A percentile compares a stretch with the other conserved stretches of the same genome.
These are phyloP conservation scores for Aspergillus sclerotialis DNA, from an alignment of 2,329 filamentous ascomycete genomes.

Conservation along the genomic window DNA sequence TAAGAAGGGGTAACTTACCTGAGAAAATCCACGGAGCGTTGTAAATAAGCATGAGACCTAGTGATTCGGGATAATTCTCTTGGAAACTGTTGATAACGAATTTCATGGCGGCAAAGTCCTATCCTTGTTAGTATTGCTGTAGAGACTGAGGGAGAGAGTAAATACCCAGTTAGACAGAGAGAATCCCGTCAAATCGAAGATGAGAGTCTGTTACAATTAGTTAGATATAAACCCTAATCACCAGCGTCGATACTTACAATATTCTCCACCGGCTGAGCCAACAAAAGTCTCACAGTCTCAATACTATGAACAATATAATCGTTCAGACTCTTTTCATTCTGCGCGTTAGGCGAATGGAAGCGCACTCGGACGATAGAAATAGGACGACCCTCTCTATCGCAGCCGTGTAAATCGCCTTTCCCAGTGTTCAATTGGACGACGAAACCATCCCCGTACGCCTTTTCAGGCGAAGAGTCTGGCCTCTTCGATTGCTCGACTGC, in stretches of 20 bases:
- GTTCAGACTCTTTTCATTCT: slow-evolving; percentile 74
- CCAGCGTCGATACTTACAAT: slow-evolving; percentile 58
- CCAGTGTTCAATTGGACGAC: slow-evolving; percentile 76
- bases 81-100: slow-evolving; percentile 99
- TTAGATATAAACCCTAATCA: background rate
- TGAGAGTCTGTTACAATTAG: background rate
- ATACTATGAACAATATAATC: slow-evolving; percentile 87
- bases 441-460: slow-evolving; percentile 68
- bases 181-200: background rate
- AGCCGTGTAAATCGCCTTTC: slow-evolving; percentile 83
- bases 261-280: slow-evolving; percentile 75
- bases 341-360: slow-evolving; percentile 75
- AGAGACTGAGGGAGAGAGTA: too few relatives aligned
- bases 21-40: slow-evolving; percentile 96
- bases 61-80: slow-evolving; percentile 89
- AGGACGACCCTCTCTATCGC: slow-evolving; percentile 73
- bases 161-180: slow-evolving; percentile 1
- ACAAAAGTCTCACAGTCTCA: slow-evolving; percentile 78
- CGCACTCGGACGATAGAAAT: slow-evolving; percentile 76
- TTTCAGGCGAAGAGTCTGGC: slow-evolving; percentile 46
- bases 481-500: slow-evolving; percentile 54
- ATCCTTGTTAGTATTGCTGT: too few relatives aligned
- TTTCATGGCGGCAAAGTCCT: slow-evolving; percentile 40
- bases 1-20: slow-evolving; percentile 40
- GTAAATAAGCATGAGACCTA: slow-evolving; percentile 83